A percentile compares a stretch with the other conserved stretches of the same genome.
These are phyloP conservation scores for Trichaptum fuscoviolaceum DNA, from an alignment of 768 basidiomycete species.

Conservation along the genomic window DNA sequence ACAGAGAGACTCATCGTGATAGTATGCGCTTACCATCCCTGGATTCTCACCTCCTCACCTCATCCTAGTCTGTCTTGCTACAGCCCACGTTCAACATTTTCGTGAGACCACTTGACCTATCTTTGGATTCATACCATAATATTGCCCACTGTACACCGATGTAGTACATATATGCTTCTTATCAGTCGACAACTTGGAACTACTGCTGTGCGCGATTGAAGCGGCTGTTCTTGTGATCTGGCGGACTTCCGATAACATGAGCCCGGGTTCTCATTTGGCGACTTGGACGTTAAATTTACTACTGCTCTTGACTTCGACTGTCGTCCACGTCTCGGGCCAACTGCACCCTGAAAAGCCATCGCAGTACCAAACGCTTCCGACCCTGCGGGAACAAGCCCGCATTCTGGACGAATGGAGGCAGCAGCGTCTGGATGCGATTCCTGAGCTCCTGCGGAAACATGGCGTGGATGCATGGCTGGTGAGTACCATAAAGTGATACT, in stretches of 20 bases:
- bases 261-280: background rate
- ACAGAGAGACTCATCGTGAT: too few relatives aligned
- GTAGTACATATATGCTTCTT: background rate
- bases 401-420: conserved; percentile 38
- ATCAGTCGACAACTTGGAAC: background rate
- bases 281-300: background rate
- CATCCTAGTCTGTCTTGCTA: background rate
- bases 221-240: too few relatives aligned
- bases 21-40: too few relatives aligned
- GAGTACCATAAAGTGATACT: too few relatives aligned
- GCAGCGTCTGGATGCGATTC: conserved; percentile 37
- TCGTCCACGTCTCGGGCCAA: background rate
- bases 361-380: conserved; percentile 31
- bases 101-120: background rate
- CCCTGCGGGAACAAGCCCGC: conserved; percentile 33
- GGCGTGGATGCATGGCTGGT: conserved; percentile 40
- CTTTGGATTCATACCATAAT: background rate
- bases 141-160: background rate
- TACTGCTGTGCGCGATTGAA: background rate
- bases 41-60: too few relatives aligned
- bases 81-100: background rate
- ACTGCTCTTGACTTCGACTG: background rate
- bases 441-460: conserved; percentile 37
- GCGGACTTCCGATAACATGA: too few relatives aligned
- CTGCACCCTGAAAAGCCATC: conserved; percentile 18